A percentile compares a stretch with the other conserved stretches of the same genome.
These are phyloP conservation scores for Alternaria burnsii DNA, from an alignment of 2,329 filamentous ascomycete genomes.

Conservation along the genomic window DNA sequence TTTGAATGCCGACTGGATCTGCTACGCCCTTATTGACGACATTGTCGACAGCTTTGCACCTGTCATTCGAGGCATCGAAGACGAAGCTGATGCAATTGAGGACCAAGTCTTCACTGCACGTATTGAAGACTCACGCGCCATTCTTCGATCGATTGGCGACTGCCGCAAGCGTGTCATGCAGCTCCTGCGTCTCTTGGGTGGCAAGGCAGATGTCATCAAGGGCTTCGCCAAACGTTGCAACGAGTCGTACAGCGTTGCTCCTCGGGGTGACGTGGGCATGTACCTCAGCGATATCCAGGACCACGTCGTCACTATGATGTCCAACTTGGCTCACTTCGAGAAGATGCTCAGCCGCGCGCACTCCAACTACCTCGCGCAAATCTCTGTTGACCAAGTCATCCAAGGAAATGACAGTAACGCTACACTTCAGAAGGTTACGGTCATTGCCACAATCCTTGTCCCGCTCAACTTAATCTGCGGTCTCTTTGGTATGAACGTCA, in stretches of 20 bases:
- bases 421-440: conserved; percentile 92
- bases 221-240: conserved; percentile 99
- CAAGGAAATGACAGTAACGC: conserved; percentile 89
- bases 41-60: conserved; percentile 97
- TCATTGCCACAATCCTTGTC: conserved; percentile 93
- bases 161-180: conserved; percentile 95
- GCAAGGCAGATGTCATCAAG: conserved; percentile 97
- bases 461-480: conserved; percentile 92
- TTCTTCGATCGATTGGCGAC: conserved; percentile 86
- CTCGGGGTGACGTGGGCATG: conserved; percentile 93
- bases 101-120: conserved; percentile 94
- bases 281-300: conserved; percentile 98
- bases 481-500: conserved; percentile 88
- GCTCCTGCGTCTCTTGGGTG: conserved; percentile 88
- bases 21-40: conserved; percentile 97
- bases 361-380: conserved; percentile 94
- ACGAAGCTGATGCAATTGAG: conserved; percentile 90
- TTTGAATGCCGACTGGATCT: conserved; percentile 97
- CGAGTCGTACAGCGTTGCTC: conserved; percentile 93
- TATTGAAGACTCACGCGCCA: conserved; percentile 85
- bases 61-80: conserved; percentile 84
- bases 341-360: conserved; percentile 96
- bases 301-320: conserved; percentile 99
- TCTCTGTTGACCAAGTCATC: conserved; percentile 89
- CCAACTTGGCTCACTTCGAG: conserved; percentile 92